Conservation (phyloP, 2,329 filamentous ascomycete genomes). For the Exserohilum rostratum region DNA sequence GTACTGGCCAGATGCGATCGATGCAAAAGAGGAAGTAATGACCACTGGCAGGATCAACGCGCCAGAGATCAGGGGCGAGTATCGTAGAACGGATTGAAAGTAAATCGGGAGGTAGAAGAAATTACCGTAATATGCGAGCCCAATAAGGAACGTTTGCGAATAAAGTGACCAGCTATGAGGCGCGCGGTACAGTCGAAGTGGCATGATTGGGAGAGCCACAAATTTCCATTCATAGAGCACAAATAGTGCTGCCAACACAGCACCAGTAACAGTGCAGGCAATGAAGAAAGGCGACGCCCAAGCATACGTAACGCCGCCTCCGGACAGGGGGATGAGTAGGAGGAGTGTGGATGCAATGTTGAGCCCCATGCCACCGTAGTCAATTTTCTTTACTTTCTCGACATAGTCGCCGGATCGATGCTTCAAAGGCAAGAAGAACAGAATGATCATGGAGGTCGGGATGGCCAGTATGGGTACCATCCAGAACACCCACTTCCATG, state of each 20-base stretch:
- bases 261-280: constrained; percentile 61
- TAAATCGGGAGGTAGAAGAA: constrained; percentile 69
- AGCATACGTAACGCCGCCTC: constrained; percentile 62
- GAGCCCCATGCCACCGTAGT: constrained; percentile 63
- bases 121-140: constrained; percentile 64
- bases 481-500: constrained; percentile 27
- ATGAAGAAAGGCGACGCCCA: constrained; percentile 65
- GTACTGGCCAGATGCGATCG: constrained; percentile 25
- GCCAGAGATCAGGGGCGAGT: constrained; percentile 57
- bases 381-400: constrained; percentile 62
- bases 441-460: constrained; percentile 15
- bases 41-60: constrained; percentile 55
- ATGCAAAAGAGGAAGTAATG: constrained; percentile 22
- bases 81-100: constrained; percentile 63
- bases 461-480: constrained; percentile 25
- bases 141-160: constrained; percentile 64
- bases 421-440: constrained; percentile 47
- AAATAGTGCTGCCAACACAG: constrained; percentile 55
- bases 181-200: constrained; percentile 62
- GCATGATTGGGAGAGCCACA: constrained; percentile 64
- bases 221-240: constrained; percentile 63
- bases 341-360: constrained; percentile 65
- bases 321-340: constrained; percentile 67
- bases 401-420: constrained; percentile 52
- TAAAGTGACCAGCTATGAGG: constrained; percentile 61